phyloP scores from a whole-genome alignment of 2,329 filamentous ascomycete species.

The Clonostachys rosea region DNA sequence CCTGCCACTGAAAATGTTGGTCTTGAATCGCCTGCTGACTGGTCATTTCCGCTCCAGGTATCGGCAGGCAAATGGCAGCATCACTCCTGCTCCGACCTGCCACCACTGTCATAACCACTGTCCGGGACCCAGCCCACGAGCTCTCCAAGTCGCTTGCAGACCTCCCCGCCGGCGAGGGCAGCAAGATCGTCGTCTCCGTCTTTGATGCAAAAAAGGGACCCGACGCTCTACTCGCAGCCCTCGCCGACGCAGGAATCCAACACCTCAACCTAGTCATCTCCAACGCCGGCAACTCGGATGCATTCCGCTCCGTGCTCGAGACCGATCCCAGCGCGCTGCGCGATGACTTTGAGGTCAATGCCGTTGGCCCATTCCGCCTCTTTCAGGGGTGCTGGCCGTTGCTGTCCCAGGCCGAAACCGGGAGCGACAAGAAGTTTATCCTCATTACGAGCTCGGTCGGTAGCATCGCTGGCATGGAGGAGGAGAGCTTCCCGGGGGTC shows the following conservation, averaged over 20 bases:
- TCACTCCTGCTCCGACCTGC: slow-evolving; percentile 6
- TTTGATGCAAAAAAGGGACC: slow-evolving; percentile 24
- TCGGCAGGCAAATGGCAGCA: slow-evolving; percentile 6
- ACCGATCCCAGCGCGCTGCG: slow-evolving; percentile 2
- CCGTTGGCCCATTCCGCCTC: slow-evolving; percentile 29
- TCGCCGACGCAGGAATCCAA: slow-evolving; percentile 17
- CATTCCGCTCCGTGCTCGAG: slow-evolving; percentile 1
- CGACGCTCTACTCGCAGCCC: slow-evolving; percentile 12
- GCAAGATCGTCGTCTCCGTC: slow-evolving; percentile 27
- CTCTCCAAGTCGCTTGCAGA: slow-evolving; percentile 19
- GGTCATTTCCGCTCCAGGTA: slow-evolving; percentile 3
- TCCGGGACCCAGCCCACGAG: slow-evolving; percentile 21
- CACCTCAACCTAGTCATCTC: slow-evolving; percentile 46
- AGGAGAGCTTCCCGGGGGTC: slow-evolving; percentile 18
- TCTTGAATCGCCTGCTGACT: not conserved
- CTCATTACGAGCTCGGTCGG: slow-evolving; percentile 6
- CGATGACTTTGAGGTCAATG: slow-evolving; percentile 7
- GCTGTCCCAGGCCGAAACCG: slow-evolving; percentile 23
- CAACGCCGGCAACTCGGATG: slow-evolving; percentile 33
- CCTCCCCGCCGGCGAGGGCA: slow-evolving; percentile 26
- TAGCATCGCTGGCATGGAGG: slow-evolving; percentile 8
- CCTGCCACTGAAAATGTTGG: not conserved
- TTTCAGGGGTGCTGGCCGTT: slow-evolving; percentile 38
- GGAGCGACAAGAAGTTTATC: slow-evolving; percentile 8
- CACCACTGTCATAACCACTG: slow-evolving; percentile 31